Conservation (phyloP, 108 stramenopile species). For the Nitzschia palea region DNA sequence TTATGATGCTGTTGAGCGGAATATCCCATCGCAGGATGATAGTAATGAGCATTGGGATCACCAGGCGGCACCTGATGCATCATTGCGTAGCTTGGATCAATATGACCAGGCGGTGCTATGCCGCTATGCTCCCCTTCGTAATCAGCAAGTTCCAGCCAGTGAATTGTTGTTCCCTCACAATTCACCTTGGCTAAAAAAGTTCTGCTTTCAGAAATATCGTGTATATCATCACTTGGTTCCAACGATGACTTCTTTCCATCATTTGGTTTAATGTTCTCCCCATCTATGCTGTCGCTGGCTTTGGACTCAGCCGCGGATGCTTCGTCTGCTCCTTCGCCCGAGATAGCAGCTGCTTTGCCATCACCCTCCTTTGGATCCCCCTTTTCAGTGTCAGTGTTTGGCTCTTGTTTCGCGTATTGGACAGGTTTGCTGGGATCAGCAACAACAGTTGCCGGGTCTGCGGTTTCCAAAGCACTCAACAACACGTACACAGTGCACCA, state of each 20-base stretch:
- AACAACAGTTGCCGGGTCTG: slow-evolving; percentile 50
- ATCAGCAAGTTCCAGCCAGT: slow-evolving; percentile 58
- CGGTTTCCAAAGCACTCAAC: slow-evolving; percentile 43
- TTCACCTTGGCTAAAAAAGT: slow-evolving; percentile 64
- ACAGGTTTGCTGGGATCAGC: slow-evolving; percentile 47
- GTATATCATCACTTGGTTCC: slow-evolving; percentile 50
- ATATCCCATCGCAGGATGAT: slow-evolving; percentile 19
- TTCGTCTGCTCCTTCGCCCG: slow-evolving; percentile 12
- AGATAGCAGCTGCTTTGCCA: neutral
- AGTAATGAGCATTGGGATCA: slow-evolving; percentile 39
- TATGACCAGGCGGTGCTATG: neutral
- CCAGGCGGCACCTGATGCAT: slow-evolving; percentile 1
- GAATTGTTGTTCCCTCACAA: slow-evolving; percentile 36
- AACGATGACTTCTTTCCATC: neutral
- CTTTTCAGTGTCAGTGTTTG: neutral
- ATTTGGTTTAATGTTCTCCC: slow-evolving; percentile 20
- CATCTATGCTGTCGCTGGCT: neutral
- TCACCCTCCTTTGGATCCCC: slow-evolving; percentile 2
- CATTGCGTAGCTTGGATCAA: slow-evolving; percentile 6
- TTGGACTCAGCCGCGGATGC: slow-evolving; percentile 10
- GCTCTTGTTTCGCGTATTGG: slow-evolving; percentile 3
- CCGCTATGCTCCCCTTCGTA: neutral
- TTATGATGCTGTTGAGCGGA: slow-evolving; percentile 38
- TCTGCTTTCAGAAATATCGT: slow-evolving; percentile 57
- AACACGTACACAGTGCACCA: slow-evolving; percentile 78